Conservation (phyloP, 805 yeast genomes). For the Torulaspora microellipsoides region DNA sequence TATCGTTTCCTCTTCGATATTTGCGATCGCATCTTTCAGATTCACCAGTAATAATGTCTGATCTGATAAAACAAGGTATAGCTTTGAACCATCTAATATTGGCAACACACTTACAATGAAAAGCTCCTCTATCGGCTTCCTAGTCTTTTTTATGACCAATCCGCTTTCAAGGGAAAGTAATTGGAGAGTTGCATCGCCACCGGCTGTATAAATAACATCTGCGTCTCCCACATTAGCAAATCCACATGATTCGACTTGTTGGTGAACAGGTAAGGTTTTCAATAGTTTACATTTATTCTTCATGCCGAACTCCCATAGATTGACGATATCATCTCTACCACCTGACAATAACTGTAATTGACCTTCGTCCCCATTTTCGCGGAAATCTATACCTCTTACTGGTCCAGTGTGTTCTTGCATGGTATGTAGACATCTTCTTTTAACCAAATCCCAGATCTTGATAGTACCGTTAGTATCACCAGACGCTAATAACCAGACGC, state of each 20-base stretch:
- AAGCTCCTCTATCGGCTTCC: constrained; percentile 65
- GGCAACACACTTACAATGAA: constrained; percentile 57
- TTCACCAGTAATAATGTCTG: constrained; percentile 66
- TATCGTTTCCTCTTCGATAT: constrained; percentile 33
- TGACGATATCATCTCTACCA: constrained; percentile 76
- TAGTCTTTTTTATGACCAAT: constrained; percentile 37
- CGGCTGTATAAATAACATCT: constrained; percentile 62
- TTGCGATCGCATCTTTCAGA: constrained; percentile 28
- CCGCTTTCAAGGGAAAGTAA: constrained; percentile 57
- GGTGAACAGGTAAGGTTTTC: constrained; percentile 67
- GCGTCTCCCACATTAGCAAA: constrained; percentile 40
- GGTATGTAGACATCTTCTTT: constrained; percentile 61
- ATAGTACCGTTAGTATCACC: constrained; percentile 57
- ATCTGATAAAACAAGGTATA: constrained; percentile 68
- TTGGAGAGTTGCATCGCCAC: constrained; percentile 65
- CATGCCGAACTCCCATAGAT: constrained; percentile 50
- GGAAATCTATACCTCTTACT: constrained; percentile 77
- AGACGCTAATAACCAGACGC: constrained; percentile 73
- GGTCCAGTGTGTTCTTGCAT: constrained; percentile 76
- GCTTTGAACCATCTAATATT: constrained; percentile 31
- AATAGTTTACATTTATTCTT: constrained; percentile 48
- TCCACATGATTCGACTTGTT: constrained; percentile 69
- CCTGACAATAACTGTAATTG: constrained; percentile 57
- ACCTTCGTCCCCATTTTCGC: constrained; percentile 21
- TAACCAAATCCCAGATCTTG: constrained; percentile 61